Percentiles rank a stretch among this genome's conserved stretches.
phyloP scores from a whole-genome alignment of 441 rosid species.

The Gossypium lobatum region DNA sequence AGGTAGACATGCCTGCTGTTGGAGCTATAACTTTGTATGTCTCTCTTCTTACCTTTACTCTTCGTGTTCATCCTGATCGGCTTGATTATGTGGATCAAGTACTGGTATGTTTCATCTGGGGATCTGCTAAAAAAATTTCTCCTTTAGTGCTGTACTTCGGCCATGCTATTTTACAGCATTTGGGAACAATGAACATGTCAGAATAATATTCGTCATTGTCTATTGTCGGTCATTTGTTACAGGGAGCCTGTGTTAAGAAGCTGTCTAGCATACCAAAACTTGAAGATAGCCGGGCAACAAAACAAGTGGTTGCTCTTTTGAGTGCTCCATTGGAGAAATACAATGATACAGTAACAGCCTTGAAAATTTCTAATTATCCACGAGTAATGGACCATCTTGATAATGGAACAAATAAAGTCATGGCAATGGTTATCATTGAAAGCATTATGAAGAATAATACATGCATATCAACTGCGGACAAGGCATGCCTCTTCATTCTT shows the following conservation, averaged over 20 bases:
- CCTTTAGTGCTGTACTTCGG: not conserved
- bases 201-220: not conserved
- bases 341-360: slow-evolving; percentile 51
- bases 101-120: slow-evolving; percentile 42
- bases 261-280: slow-evolving; percentile 50
- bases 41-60: slow-evolving; percentile 67
- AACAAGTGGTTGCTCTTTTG: slow-evolving; percentile 66
- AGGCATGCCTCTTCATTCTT: slow-evolving; percentile 34
- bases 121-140: not conserved
- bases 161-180: not conserved
- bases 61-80: slow-evolving; percentile 65
- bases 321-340: slow-evolving; percentile 75
- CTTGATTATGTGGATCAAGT: slow-evolving; percentile 74
- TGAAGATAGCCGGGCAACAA: slow-evolving; percentile 54
- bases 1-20: slow-evolving; percentile 61
- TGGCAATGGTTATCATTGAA: slow-evolving; percentile 71
- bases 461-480: slow-evolving; percentile 51
- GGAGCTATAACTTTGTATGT: slow-evolving; percentile 61
- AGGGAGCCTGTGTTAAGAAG: slow-evolving; percentile 62
- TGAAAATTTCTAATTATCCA: slow-evolving; percentile 64
- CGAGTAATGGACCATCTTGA: slow-evolving; percentile 65
- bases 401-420: slow-evolving; percentile 52
- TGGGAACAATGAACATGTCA: not conserved
- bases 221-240: slow-evolving; percentile 2
- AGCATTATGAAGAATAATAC: slow-evolving; percentile 61